A percentile compares a stretch with the other conserved stretches of the same genome.
phyloP scores from a whole-genome alignment of 768 basidiomycete species.

The Mycena metata region DNA sequence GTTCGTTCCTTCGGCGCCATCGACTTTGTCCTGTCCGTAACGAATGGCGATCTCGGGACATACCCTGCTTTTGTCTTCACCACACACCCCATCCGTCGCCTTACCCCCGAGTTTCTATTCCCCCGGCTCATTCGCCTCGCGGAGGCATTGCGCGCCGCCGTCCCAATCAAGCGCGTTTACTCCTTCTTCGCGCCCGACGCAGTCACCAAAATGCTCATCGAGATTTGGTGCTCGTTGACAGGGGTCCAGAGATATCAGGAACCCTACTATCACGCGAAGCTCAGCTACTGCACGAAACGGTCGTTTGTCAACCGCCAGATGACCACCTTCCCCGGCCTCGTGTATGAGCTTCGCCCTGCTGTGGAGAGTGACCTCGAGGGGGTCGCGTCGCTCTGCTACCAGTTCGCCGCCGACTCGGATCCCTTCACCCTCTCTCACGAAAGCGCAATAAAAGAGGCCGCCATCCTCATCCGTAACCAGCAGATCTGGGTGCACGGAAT shows the following conservation, averaged over 20 bases:
- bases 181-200: slow-evolving; percentile 73
- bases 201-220: slow-evolving; percentile 61
- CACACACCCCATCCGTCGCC: slow-evolving; percentile 53
- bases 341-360: slow-evolving; percentile 61
- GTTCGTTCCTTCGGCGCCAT: slow-evolving; percentile 46
- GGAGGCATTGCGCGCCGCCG: slow-evolving; percentile 49
- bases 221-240: slow-evolving; percentile 63
- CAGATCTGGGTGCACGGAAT: slow-evolving; percentile 75
- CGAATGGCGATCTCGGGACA: slow-evolving; percentile 63
- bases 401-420: slow-evolving; percentile 68
- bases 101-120: slow-evolving; percentile 53
- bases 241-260: slow-evolving; percentile 51
- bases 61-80: slow-evolving; percentile 80
- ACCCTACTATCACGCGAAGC: slow-evolving; percentile 74
- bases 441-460: slow-evolving; percentile 65
- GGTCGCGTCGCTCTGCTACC: slow-evolving; percentile 64
- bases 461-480: slow-evolving; percentile 56
- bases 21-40: slow-evolving; percentile 72
- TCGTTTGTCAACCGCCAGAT: slow-evolving; percentile 50
- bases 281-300: slow-evolving; percentile 65
- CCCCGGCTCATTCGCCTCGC: slow-evolving; percentile 61
- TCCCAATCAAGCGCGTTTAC: slow-evolving; percentile 63
- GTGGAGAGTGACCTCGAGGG: slow-evolving; percentile 48
- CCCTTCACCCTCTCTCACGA: slow-evolving; percentile 66
- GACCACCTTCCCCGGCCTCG: slow-evolving; percentile 40